Evolutionary conservation across 441 rosid genomes (phyloP), one percentile per base, ranked within the genome.

Genomic region (Croton laevigatus): DNA sequence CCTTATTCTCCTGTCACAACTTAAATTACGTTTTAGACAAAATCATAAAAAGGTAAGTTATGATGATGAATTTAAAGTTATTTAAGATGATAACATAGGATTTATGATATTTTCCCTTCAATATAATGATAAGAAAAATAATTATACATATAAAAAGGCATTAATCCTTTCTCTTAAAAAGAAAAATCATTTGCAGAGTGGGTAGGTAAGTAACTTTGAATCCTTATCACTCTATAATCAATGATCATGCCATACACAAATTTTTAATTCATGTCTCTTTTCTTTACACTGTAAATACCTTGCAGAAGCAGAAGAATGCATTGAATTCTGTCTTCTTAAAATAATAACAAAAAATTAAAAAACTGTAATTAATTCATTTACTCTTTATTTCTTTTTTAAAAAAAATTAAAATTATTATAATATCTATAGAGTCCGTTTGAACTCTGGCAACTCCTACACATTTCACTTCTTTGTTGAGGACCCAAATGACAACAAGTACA

Each of bases 401-500:
- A 2, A 27, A 27, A 27, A 27, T 27, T 1, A 27, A 27, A 14
- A 42, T 55, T 23, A 16, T 51, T 38, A 48, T 17, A 45, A 17
- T 34, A 55, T 64, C 70, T 69, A 9, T 48, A 38, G 11, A 58
- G 34, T 34, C 68, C 72, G 52, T 62, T 68, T 37, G 59, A 69
- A 48, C 37, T 65, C 65, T 59, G 70, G 44, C 78, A 75, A 59
- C 65, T 65, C 64, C 78, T 81, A 79, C 93, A 91, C 60, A 82
- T 62, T 73, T 81, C 88, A 42, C 77, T 42, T 46, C 77, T 72
- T 37, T 69, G 70, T 65, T 58, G 76, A 70, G 48, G 75, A 67
- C 88, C 89, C 71, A 85, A 61, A 46, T 83, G 87, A 72, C 82
- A 87, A 61, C 89, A 86, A 73, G 81, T 76, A 74, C 93, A 89